Evolutionary conservation across 2,329 filamentous ascomycete species (phyloP).

Genomic region (Teratosphaeria gauchensis): DNA sequence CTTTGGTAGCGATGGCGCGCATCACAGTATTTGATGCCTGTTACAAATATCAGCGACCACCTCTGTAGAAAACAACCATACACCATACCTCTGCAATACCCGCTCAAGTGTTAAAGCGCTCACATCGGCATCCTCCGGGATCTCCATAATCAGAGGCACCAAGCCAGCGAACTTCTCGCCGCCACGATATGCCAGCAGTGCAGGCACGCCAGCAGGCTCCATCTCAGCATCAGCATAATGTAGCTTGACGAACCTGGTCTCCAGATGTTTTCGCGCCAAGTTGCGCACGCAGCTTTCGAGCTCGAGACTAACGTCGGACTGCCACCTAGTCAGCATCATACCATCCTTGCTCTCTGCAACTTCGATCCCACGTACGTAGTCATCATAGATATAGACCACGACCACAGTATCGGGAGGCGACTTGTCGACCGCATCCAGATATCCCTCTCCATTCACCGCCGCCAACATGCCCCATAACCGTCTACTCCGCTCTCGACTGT

Average conservation of each 20-base stretch:
- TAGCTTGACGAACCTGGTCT: constrained; percentile 80
- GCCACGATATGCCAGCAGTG: constrained; percentile 77
- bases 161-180: constrained; percentile 87
- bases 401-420: constrained; percentile 71
- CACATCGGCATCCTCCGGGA: constrained; percentile 52
- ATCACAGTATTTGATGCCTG: background rate
- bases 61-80: no score
- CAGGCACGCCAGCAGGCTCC: constrained; percentile 77
- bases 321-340: constrained; percentile 10
- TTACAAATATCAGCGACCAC: background rate
- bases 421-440: constrained; percentile 93
- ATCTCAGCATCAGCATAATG: constrained; percentile 91
- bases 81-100: constrained; percentile 42
- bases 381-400: constrained; percentile 87
- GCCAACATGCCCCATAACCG: constrained; percentile 71
- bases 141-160: constrained; percentile 76
- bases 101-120: constrained; percentile 47
- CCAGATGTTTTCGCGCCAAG: constrained; percentile 60
- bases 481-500: constrained; percentile 35
- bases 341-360: background rate
- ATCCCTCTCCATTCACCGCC: constrained; percentile 79
- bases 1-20: background rate
- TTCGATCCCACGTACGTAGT: constrained; percentile 53
- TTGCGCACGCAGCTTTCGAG: constrained; percentile 70
- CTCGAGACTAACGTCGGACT: constrained; percentile 70